phyloP scores from a whole-genome alignment of 805 yeast genomes.

The Nakazawaea molendinolei region DNA sequence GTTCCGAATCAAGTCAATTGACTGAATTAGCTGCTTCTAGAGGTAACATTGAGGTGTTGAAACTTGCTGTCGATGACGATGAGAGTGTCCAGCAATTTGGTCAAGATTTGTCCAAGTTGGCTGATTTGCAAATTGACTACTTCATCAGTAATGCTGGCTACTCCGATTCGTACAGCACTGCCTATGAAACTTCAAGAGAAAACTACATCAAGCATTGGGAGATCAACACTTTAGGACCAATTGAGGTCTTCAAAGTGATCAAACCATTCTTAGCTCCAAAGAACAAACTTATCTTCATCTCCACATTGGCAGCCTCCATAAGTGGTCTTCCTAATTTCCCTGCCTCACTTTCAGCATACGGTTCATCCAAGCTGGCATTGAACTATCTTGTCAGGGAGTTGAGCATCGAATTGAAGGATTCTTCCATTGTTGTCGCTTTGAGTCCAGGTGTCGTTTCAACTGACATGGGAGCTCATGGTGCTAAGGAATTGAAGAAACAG shows the following conservation, averaged over 20 bases:
- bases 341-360: constrained; percentile 24
- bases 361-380: constrained; percentile 30
- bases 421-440: constrained; percentile 20
- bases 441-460: constrained; percentile 34
- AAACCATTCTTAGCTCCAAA: constrained; percentile 17
- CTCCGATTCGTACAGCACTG: constrained; percentile 10
- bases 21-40: background rate
- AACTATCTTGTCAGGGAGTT: constrained; percentile 23
- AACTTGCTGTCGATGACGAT: constrained; percentile 18
- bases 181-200: too few relatives aligned
- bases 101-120: constrained; percentile 11
- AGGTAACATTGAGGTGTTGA: constrained; percentile 19
- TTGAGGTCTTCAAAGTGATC: constrained; percentile 16
- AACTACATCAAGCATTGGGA: constrained; percentile 16
- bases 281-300: constrained; percentile 21
- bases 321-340: constrained; percentile 13
- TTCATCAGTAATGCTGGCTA: constrained; percentile 23
- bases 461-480: constrained; percentile 20
- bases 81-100: constrained; percentile 16
- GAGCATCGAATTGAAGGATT: constrained; percentile 19
- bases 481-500: background rate
- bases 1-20: constrained; percentile 13
- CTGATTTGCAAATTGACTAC: constrained; percentile 19
- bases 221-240: constrained; percentile 22
- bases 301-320: constrained; percentile 21